phyloP scores from a whole-genome alignment of 306 rosid genomes.

The Gleditsia sinensis region DNA sequence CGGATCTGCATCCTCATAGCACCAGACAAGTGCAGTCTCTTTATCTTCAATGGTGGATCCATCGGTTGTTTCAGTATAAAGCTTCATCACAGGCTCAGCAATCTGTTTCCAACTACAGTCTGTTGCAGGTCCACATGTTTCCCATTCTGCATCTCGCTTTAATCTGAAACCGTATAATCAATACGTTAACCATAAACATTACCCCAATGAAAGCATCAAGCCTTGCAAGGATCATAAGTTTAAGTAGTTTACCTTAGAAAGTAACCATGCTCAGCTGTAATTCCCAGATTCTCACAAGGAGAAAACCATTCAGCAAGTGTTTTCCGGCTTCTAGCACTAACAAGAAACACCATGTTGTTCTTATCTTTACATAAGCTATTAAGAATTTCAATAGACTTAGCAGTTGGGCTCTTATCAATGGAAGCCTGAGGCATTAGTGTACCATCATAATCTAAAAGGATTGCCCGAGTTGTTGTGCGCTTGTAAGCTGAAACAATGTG shows the following conservation, averaged over 20 bases:
- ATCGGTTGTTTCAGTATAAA: conserved; percentile 79
- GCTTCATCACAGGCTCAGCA: conserved; percentile 76
- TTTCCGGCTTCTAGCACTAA: conserved; percentile 63
- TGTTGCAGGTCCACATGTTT: conserved; percentile 50
- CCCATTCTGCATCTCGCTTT: conserved; percentile 64
- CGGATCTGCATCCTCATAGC: conserved; percentile 75
- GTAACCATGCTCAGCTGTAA: conserved; percentile 78
- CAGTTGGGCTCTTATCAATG: conserved; percentile 63
- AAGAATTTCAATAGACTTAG: conserved; percentile 46
- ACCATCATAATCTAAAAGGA: conserved; percentile 76
- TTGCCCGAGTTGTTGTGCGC: conserved; percentile 56
- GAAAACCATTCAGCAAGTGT: conserved; percentile 64
- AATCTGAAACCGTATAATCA: conserved; percentile 44
- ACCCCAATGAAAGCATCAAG: not conserved
- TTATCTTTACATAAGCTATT: conserved; percentile 57
- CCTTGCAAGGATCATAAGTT: not conserved
- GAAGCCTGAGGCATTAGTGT: conserved; percentile 71
- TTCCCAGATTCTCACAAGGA: conserved; percentile 66
- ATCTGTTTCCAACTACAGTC: conserved; percentile 76
- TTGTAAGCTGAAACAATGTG: conserved; percentile 66
- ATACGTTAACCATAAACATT: not conserved
- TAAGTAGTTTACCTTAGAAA: conserved; percentile 51
- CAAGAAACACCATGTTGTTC: conserved; percentile 63
- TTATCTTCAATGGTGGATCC: conserved; percentile 79
- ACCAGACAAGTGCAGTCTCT: conserved; percentile 71